Percentiles rank a stretch among this genome's conserved stretches.
These are phyloP conservation scores for Artemisia argyi DNA, from an alignment of 129 eudicot genomes.

Conservation along the genomic window DNA sequence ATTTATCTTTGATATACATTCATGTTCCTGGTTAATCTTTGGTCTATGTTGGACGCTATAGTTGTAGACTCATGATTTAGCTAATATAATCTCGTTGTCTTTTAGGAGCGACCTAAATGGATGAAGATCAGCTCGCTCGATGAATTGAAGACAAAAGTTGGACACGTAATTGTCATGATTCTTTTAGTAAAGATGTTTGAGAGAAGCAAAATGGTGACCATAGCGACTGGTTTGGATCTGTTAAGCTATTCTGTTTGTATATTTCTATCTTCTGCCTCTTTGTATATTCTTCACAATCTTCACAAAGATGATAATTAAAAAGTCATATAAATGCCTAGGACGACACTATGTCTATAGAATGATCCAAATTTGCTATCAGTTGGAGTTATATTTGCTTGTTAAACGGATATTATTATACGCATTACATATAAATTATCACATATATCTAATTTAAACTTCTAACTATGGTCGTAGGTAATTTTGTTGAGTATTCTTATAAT, in stretches of 20 bases:
- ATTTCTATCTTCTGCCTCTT: slow-evolving; percentile 91
- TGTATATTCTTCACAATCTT: slow-evolving; percentile 94
- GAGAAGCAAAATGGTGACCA: slow-evolving; percentile 97
- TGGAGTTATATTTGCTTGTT: neutral
- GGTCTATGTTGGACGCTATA: too few species aligned
- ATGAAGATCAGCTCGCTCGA: slow-evolving; percentile 97
- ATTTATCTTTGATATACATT: too few species aligned
- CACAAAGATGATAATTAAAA: slow-evolving; percentile 51
- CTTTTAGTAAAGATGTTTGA: slow-evolving; percentile 99
- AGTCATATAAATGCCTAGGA: neutral
- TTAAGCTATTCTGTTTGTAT: slow-evolving; percentile 85
- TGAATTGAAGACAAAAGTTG: slow-evolving; percentile 92
- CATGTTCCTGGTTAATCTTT: too few species aligned
- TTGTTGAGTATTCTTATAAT: too few species aligned
- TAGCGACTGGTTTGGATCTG: slow-evolving; percentile 88
- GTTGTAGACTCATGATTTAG: neutral
- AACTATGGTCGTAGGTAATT: too few species aligned
- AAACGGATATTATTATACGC: neutral
- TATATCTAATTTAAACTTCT: too few species aligned
- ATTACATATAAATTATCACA: neutral
- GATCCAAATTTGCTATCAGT: neutral
- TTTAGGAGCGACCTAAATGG: slow-evolving; percentile 91
- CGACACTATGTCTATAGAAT: slow-evolving; percentile 18
- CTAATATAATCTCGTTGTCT: neutral
- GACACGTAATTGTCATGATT: slow-evolving; percentile 98